phyloP scores from a whole-genome alignment of 2,329 filamentous ascomycete species.

The Nannizziopsis barbatae region DNA sequence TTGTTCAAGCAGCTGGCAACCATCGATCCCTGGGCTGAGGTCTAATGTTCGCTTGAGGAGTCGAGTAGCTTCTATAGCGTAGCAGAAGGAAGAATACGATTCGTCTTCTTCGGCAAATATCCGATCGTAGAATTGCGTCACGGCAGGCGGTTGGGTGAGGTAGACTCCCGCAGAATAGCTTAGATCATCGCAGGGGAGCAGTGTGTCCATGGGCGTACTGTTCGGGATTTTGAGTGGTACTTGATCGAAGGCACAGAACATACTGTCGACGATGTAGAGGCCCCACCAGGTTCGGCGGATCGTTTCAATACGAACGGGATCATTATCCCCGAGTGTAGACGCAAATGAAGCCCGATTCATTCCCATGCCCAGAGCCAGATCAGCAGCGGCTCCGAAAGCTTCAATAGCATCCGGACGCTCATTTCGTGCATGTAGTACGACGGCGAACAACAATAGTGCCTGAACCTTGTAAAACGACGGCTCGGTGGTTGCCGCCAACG shows the following conservation, averaged over 20 bases:
- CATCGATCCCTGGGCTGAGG: slow-evolving; percentile 29
- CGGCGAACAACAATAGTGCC: slow-evolving; percentile 62
- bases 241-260: slow-evolving; percentile 61
- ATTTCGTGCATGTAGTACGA: slow-evolving; percentile 66
- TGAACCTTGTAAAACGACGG: slow-evolving; percentile 59
- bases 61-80: slow-evolving; percentile 68
- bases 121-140: slow-evolving; percentile 65
- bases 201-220: slow-evolving; percentile 57
- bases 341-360: slow-evolving; percentile 63
- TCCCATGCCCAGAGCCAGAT: slow-evolving; percentile 62
- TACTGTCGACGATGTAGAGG: slow-evolving; percentile 67
- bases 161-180: slow-evolving; percentile 44
- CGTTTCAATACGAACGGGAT: slow-evolving; percentile 64
- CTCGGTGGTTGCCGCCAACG: slow-evolving; percentile 26
- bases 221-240: slow-evolving; percentile 49
- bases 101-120: slow-evolving; percentile 60
- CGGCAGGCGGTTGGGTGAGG: slow-evolving; percentile 49
- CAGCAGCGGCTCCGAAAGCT: slow-evolving; percentile 56
- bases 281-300: slow-evolving; percentile 90
- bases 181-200: slow-evolving; percentile 71
- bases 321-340: slow-evolving; percentile 49
- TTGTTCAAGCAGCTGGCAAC: slow-evolving; percentile 38
- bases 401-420: slow-evolving; percentile 58
- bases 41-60: slow-evolving; percentile 65
- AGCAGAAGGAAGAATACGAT: slow-evolving; percentile 70